Evolutionary conservation across 768 basidiomycete species (phyloP).

Genomic region (Asterophora parasitica): DNA sequence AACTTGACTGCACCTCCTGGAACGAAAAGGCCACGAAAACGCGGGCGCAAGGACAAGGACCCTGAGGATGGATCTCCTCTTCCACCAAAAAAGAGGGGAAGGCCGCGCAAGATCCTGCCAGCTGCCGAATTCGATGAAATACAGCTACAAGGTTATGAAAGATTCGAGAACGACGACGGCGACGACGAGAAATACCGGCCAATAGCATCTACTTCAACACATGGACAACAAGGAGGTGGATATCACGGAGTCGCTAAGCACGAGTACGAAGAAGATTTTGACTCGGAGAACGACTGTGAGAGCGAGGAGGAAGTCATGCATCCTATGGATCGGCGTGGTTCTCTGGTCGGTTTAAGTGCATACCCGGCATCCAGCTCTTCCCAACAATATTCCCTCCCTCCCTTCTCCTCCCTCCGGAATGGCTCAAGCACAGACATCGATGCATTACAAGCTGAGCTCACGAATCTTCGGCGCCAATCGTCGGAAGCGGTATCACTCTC

Average conservation of each 20-base stretch:
- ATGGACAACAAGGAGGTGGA: not conserved
- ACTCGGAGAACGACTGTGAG: slow-evolving; percentile 50
- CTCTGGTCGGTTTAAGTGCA: slow-evolving; percentile 32
- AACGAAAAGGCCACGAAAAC: slow-evolving; percentile 80
- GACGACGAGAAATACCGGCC: slow-evolving; percentile 11
- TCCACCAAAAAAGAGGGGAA: slow-evolving; percentile 35
- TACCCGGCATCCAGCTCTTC: slow-evolving; percentile 25
- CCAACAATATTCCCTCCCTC: slow-evolving; percentile 37
- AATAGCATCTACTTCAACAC: not conserved
- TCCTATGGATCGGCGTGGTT: slow-evolving; percentile 40
- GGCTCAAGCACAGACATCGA: slow-evolving; percentile 39
- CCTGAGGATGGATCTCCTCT: slow-evolving; percentile 17
- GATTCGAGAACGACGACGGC: slow-evolving; percentile 17
- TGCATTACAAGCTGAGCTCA: slow-evolving; percentile 62
- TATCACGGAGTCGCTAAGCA: slow-evolving; percentile 9
- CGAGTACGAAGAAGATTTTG: slow-evolving; percentile 19
- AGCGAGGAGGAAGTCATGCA: slow-evolving; percentile 62
- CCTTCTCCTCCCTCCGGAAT: slow-evolving; percentile 36
- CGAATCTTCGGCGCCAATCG: slow-evolving; percentile 57
- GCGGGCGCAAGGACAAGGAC: slow-evolving; percentile 58
- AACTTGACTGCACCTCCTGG: slow-evolving; percentile 81
- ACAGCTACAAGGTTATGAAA: too few species aligned
- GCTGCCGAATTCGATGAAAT: slow-evolving; percentile 7
- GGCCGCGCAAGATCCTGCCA: slow-evolving; percentile 29
- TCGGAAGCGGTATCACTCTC: slow-evolving; percentile 65